Conservation (phyloP, 306 rosid species). For the Cyamopsis tetragonoloba region DNA sequence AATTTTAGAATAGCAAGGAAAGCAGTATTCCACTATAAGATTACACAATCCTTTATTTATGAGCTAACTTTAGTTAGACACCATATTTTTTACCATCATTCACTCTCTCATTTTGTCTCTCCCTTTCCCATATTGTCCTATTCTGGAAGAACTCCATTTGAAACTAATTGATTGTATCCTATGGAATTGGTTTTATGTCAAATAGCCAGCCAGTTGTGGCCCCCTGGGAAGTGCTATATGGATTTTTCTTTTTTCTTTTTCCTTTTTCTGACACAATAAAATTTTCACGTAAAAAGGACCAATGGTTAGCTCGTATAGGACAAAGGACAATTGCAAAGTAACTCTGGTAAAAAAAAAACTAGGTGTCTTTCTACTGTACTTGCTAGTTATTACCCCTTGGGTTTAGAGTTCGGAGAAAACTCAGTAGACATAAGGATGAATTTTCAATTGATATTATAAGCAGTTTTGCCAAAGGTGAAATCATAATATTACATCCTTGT, state of each 20-base stretch:
- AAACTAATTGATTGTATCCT: not conserved
- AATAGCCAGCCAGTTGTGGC: not conserved
- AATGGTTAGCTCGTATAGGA: not conserved
- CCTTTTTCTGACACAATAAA: not conserved
- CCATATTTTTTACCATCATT: not conserved
- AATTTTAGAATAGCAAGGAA: not conserved
- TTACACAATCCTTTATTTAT: not conserved
- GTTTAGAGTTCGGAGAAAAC: not conserved
- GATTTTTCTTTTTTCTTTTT: not conserved
- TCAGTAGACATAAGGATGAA: conserved; percentile 12
- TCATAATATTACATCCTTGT: not conserved
- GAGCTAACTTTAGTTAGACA: not conserved
- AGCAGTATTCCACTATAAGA: not conserved
- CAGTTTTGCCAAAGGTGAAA: not conserved
- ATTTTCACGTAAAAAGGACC: not conserved
- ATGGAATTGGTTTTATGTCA: not conserved
- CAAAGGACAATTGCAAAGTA: not conserved
- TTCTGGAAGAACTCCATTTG: not conserved
- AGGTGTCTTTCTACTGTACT: not conserved
- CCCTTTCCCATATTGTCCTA: not conserved
- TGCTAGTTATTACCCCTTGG: not conserved
- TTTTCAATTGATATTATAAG: conserved; percentile 5
- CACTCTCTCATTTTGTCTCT: not conserved
- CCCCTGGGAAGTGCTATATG: not conserved
- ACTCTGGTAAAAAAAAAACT: not conserved